Evolutionary conservation across 2,329 filamentous ascomycete genomes (phyloP).

Genomic region (Fusarium gaditjirri): DNA sequence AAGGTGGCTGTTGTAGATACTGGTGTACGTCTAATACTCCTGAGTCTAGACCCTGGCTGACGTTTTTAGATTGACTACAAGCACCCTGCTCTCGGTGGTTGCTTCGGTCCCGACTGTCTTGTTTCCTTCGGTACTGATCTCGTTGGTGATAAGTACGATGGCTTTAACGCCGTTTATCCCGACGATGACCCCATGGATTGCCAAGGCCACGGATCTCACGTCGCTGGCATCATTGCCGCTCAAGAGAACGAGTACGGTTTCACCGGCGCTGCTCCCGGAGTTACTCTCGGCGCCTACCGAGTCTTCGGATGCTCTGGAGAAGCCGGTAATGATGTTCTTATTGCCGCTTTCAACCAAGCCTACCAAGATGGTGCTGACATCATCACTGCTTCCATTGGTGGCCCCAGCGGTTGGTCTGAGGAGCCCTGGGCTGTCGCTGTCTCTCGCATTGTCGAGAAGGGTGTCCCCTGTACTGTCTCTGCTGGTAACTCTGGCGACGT

Average conservation of each 20-base stretch:
- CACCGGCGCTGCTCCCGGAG: slow-evolving; percentile 66
- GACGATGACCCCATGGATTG: slow-evolving; percentile 66
- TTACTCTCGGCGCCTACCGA: slow-evolving; percentile 65
- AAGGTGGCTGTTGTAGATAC: slow-evolving; percentile 65
- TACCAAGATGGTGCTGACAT: slow-evolving; percentile 68
- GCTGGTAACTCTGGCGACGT: slow-evolving; percentile 61
- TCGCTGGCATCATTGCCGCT: slow-evolving; percentile 71
- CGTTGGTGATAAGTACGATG: slow-evolving; percentile 64
- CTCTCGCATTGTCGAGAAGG: slow-evolving; percentile 62
- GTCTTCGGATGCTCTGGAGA: slow-evolving; percentile 66
- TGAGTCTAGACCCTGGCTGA: background rate
- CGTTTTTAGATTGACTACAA: slow-evolving; percentile 65
- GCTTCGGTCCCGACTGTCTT: slow-evolving; percentile 68
- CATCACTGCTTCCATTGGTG: slow-evolving; percentile 65
- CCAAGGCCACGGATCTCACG: slow-evolving; percentile 69
- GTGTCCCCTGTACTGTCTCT: slow-evolving; percentile 63
- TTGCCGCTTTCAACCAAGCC: slow-evolving; percentile 68
- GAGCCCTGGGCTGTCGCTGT: slow-evolving; percentile 62
- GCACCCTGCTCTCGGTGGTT: slow-evolving; percentile 71
- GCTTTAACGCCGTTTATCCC: slow-evolving; percentile 52
- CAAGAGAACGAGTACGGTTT: slow-evolving; percentile 65
- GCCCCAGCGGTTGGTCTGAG: slow-evolving; percentile 61
- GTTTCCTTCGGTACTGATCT: slow-evolving; percentile 67
- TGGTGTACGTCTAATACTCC: slow-evolving; percentile 54
- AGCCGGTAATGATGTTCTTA: slow-evolving; percentile 64